These are phyloP conservation scores for Gigaspora rosea DNA, from an alignment of 192 early-diverging fungal genomes.

Conservation along the genomic window DNA sequence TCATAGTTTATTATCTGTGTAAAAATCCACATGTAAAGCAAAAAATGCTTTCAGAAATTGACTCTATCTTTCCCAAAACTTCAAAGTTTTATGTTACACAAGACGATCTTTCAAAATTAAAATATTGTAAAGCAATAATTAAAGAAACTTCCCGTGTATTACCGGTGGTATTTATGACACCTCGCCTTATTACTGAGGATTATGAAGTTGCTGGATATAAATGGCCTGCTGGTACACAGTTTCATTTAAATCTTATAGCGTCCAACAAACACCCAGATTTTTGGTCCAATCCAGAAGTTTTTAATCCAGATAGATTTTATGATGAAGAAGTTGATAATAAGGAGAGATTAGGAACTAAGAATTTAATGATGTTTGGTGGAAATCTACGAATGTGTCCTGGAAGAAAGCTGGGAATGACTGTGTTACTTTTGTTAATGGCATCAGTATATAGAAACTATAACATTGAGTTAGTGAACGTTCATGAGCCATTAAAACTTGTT, in stretches of 20 bases:
- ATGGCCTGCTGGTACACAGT: not conserved
- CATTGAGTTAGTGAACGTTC: slow-evolving; percentile 9
- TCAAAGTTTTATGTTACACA: not conserved
- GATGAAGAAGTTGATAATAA: not conserved
- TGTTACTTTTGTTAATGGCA: not conserved
- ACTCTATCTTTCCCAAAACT: not conserved
- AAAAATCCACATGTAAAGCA: slow-evolving; percentile 4
- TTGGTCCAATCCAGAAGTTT: slow-evolving; percentile 13
- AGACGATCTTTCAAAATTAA: not conserved
- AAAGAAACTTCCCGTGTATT: not conserved
- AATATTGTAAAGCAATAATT: slow-evolving; percentile 10
- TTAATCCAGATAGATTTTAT: slow-evolving; percentile 20
- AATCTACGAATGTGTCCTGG: slow-evolving; percentile 3
- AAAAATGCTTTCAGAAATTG: not conserved
- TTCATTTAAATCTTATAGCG: not conserved
- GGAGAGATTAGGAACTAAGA: not conserved
- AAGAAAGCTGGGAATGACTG: slow-evolving; percentile 4
- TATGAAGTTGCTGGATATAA: slow-evolving; percentile 11
- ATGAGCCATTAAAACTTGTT: not conserved
- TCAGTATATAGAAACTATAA: slow-evolving; percentile 10
- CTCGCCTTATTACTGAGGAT: not conserved
- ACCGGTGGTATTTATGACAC: not conserved
- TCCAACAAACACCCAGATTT: not conserved
- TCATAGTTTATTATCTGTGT: not conserved
- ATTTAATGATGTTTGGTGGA: slow-evolving; percentile 12